Evolutionary conservation across 371 early-diverging fungal species (phyloP).

Genomic region (Mortierella sp.): DNA sequence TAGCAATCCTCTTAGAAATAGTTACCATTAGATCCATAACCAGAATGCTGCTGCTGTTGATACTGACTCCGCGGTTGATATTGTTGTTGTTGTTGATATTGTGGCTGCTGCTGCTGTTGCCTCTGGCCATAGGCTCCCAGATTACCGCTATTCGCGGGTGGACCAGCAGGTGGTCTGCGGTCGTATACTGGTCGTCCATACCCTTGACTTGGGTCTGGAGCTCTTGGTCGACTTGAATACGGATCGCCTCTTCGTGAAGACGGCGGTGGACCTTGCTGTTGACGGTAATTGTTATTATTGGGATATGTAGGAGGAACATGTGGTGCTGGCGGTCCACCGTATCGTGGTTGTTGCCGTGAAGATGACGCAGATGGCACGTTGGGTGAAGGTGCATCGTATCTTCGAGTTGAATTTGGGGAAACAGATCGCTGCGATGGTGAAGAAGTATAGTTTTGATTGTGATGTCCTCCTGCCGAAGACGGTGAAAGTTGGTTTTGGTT

Average conservation of each 20-base stretch:
- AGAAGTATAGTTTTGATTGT: slow-evolving; percentile 9
- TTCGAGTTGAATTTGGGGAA: slow-evolving; percentile 31
- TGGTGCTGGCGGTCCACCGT: slow-evolving; percentile 14
- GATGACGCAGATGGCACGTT: slow-evolving; percentile 7
- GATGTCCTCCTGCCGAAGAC: slow-evolving; percentile 17
- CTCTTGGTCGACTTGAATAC: slow-evolving; percentile 5
- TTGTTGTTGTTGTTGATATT: slow-evolving; percentile 16
- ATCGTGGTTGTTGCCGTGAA: slow-evolving; percentile 12
- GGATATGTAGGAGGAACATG: slow-evolving; percentile 20
- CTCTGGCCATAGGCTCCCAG: slow-evolving; percentile 41
- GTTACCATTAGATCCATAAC: slow-evolving; percentile 11
- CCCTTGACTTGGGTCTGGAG: slow-evolving; percentile 22
- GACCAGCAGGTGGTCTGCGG: slow-evolving; percentile 34
- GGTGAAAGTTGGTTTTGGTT: slow-evolving; percentile 29
- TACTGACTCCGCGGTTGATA: slow-evolving; percentile 11
- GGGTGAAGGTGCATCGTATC: slow-evolving; percentile 40
- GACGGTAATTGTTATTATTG: slow-evolving; percentile 19
- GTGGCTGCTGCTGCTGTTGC: slow-evolving; percentile 32
- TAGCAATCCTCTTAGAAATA: slow-evolving; percentile 7
- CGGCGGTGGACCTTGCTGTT: slow-evolving; percentile 7
- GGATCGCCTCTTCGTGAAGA: slow-evolving; percentile 16
- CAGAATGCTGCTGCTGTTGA: neutral
- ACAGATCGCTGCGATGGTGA: slow-evolving; percentile 24
- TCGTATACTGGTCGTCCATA: slow-evolving; percentile 44
- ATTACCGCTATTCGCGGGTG: slow-evolving; percentile 13